phyloP scores from a whole-genome alignment of 2,329 filamentous ascomycete species.

The Diaporthe humulicola region DNA sequence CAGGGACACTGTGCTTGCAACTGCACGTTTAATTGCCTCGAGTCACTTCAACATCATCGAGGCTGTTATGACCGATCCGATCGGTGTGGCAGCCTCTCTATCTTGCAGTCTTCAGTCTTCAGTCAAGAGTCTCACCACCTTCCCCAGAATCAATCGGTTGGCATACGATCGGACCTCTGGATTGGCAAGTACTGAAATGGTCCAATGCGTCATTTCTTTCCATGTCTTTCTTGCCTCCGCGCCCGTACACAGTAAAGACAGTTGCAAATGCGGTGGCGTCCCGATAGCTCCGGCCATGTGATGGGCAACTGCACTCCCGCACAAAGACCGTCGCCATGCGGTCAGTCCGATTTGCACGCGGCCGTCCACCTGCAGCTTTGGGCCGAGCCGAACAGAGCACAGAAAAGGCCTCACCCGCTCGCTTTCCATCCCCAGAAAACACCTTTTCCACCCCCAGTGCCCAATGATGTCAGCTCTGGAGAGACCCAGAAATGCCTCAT shows the following conservation, averaged over 20 bases:
- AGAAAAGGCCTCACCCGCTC: slow-evolving; percentile 37
- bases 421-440: slow-evolving; percentile 34
- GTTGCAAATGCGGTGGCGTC: slow-evolving; percentile 17
- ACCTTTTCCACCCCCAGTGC: slow-evolving; percentile 9
- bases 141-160: neutral
- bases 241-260: neutral
- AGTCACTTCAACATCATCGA: slow-evolving; percentile 21
- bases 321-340: slow-evolving; percentile 12
- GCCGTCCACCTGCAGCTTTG: slow-evolving; percentile 17
- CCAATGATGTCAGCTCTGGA: slow-evolving; percentile 36
- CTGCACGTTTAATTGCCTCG: slow-evolving; percentile 33
- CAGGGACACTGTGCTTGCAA: slow-evolving; percentile 33
- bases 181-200: neutral
- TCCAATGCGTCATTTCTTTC: slow-evolving; percentile 10
- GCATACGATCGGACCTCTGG: neutral
- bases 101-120: neutral
- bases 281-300: slow-evolving; percentile 18
- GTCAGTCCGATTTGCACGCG: slow-evolving; percentile 33
- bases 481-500: slow-evolving; percentile 30
- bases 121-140: neutral
- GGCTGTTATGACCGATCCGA: neutral
- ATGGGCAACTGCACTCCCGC: neutral
- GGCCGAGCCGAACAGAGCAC: slow-evolving; percentile 17
- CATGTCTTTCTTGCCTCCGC: neutral
- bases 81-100: neutral